Conservation (phyloP, 495 filamentous ascomycete genomes). For the Podospora tetraspora region DNA sequence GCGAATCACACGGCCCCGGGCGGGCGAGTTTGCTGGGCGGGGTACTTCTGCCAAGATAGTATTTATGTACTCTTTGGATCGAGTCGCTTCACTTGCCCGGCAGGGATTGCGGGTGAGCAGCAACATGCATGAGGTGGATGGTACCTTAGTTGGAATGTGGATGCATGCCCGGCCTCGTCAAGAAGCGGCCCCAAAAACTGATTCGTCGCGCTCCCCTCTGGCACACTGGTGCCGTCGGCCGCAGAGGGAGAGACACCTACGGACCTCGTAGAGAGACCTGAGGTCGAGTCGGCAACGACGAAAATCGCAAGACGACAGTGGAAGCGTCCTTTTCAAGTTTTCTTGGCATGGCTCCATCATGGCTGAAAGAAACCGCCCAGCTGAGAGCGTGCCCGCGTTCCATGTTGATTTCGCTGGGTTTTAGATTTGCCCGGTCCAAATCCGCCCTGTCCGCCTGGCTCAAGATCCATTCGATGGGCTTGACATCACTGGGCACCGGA, state of each 20-base stretch:
- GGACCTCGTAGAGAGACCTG: no score
- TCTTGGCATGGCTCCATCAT: background rate
- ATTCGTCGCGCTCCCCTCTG: background rate
- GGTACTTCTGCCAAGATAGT: background rate
- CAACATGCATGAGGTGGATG: conserved; percentile 17
- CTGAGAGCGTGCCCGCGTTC: conserved; percentile 1
- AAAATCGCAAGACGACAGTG: background rate
- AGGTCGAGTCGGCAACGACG: background rate
- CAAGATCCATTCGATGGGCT: background rate
- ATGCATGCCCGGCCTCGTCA: conserved; percentile 9
- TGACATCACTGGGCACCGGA: background rate
- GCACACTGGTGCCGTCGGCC: background rate
- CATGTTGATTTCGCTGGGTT: conserved; percentile 4
- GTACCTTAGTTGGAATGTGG: background rate
- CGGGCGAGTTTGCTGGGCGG: background rate
- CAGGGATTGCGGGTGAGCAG: conserved; percentile 44
- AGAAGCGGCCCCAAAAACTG: conserved; percentile 3
- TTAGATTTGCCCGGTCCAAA: conserved; percentile 2
- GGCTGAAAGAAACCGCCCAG: background rate
- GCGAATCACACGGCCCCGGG: background rate
- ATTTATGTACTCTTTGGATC: background rate
- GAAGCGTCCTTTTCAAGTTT: no score
- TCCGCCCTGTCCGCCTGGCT: background rate
- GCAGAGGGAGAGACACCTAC: background rate
- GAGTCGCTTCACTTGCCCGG: conserved; percentile 25